phyloP scores from a whole-genome alignment of 257 asterid species.

The Penstemon eatonii region DNA sequence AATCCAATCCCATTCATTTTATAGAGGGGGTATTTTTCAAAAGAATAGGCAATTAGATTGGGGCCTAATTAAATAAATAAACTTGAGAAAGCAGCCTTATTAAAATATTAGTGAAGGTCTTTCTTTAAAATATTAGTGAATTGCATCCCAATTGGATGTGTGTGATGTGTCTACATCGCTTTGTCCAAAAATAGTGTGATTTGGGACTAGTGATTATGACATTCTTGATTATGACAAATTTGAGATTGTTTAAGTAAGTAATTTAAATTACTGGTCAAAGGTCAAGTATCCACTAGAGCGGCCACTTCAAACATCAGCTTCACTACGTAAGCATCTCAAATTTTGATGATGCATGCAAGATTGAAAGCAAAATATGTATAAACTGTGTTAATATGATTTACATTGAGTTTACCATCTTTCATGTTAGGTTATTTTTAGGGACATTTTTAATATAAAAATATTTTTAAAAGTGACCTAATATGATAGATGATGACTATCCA shows the following conservation, averaged over 20 bases:
- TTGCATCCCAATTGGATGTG: not conserved
- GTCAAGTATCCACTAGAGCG: conserved; percentile 7
- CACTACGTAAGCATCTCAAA: not conserved
- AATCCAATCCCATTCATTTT: too few relatives aligned
- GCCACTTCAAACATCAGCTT: conserved; percentile 1
- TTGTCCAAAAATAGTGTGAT: not conserved
- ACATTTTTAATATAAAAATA: too few relatives aligned
- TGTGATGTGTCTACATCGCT: not conserved
- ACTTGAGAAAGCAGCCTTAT: not conserved
- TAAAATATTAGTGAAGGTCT: too few relatives aligned
- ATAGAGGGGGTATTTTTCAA: too few relatives aligned
- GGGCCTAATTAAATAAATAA: not conserved
- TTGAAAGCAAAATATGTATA: conserved; percentile 1
- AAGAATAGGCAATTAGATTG: not conserved
- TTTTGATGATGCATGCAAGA: not conserved
- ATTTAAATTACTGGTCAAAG: conserved; percentile 6
- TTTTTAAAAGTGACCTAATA: too few relatives aligned
- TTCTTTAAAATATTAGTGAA: not conserved
- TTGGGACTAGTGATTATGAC: conserved; percentile 19
- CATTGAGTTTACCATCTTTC: too few relatives aligned
- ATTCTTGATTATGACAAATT: conserved; percentile 15
- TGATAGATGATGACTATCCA: too few relatives aligned
- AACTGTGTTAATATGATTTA: not conserved
- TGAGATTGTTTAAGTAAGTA: not conserved
- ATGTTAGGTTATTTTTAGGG: too few relatives aligned